These are phyloP conservation scores for Fonsecaea monophora DNA, from an alignment of 2,329 filamentous ascomycete genomes.

Conservation along the genomic window DNA sequence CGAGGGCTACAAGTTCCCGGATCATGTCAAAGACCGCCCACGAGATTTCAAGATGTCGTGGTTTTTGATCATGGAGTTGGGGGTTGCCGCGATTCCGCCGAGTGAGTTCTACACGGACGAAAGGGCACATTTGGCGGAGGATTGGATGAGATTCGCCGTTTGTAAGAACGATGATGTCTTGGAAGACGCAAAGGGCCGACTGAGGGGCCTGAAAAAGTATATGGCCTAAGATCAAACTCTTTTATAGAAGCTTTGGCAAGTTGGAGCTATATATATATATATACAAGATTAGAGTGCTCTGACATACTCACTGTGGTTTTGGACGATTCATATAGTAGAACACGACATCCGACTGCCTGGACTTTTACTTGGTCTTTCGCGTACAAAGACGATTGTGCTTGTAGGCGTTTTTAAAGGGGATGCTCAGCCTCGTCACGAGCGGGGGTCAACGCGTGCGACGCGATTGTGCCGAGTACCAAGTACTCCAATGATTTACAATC, in stretches of 20 bases:
- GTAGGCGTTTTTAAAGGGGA: not conserved
- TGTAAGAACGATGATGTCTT: conserved; percentile 92
- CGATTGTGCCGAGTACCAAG: not conserved
- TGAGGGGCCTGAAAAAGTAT: conserved; percentile 76
- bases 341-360: no score
- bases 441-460: not conserved
- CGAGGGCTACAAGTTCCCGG: conserved; percentile 82
- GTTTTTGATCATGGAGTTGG: conserved; percentile 96
- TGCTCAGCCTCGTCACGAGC: conserved; percentile 7
- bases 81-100: conserved; percentile 92
- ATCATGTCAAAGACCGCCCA: conserved; percentile 83
- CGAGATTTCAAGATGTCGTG: conserved; percentile 93
- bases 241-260: not conserved
- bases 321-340: no score
- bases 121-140: conserved; percentile 84
- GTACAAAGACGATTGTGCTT: no score
- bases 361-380: no score
- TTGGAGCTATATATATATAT: not conserved
- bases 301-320: no score
- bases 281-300: no score
- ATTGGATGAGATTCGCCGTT: conserved; percentile 93
- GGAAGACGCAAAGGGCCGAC: conserved; percentile 76
- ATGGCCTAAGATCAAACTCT: conserved; percentile 50
- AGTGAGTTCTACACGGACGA: conserved; percentile 93
- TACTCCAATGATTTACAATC: not conserved